phyloP scores from a whole-genome alignment of 176 grass and related monocot species.

The Eleusine coracana region DNA sequence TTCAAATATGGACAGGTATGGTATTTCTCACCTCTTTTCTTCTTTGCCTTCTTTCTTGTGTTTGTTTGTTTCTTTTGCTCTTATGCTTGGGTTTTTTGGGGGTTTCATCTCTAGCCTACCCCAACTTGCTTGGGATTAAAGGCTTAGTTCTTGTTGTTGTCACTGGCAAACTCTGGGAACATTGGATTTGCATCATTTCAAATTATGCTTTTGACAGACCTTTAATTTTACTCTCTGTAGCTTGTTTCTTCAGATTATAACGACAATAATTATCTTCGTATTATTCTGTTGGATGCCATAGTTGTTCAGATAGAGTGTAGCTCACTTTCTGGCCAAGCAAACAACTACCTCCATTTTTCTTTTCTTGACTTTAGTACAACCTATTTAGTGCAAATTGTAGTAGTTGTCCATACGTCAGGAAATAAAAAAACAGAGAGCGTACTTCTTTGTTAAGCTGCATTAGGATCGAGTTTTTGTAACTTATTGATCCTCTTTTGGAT shows the following conservation, averaged over 20 bases:
- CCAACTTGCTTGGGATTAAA: too few relatives aligned
- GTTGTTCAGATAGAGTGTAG: constrained; percentile 5
- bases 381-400: neutral
- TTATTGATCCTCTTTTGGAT: neutral
- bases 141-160: neutral
- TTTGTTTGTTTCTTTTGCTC: too few relatives aligned
- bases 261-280: neutral
- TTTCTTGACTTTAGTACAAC: neutral
- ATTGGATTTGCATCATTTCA: neutral
- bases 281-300: neutral
- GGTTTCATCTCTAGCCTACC: too few relatives aligned
- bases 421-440: neutral
- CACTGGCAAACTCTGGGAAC: neutral
- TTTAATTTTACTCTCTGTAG: constrained; percentile 2
- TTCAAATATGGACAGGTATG: constrained; percentile 88
- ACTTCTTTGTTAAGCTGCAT: neutral
- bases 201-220: neutral
- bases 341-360: neutral
- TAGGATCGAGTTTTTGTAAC: neutral
- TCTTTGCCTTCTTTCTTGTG: too few relatives aligned
- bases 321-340: neutral
- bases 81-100: too few relatives aligned
- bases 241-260: neutral
- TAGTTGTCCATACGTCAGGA: neutral
- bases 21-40: neutral